Evolutionary conservation across 2,329 filamentous ascomycete species (phyloP).

Genomic region (Ophiostoma triangulosporum): DNA sequence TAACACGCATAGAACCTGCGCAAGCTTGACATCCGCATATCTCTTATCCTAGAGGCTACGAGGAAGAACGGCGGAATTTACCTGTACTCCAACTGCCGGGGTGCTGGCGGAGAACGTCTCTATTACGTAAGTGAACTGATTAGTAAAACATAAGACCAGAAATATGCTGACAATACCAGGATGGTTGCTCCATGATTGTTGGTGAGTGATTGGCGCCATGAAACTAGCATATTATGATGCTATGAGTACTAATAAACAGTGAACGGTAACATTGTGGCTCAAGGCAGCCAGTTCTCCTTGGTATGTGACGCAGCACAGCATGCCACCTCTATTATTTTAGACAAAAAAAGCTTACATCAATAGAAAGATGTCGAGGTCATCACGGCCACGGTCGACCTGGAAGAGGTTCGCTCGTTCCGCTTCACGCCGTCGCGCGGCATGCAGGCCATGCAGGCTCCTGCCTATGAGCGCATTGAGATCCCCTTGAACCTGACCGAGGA

Average conservation of each 20-base stretch:
- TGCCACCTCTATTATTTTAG: no score
- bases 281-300: conserved; percentile 46
- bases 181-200: conserved; percentile 50
- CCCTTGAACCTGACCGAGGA: conserved; percentile 21
- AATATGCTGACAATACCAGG: conserved; percentile 16
- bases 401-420: conserved; percentile 53
- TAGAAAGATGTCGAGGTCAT: conserved; percentile 52
- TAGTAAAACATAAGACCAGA: no score
- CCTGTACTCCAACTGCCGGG: conserved; percentile 42
- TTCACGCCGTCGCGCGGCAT: conserved; percentile 41
- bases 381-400: conserved; percentile 53
- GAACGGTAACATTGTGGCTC: conserved; percentile 49
- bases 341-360: no score
- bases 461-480: conserved; percentile 32
- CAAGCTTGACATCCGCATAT: conserved; percentile 51
- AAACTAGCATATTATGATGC: no score
- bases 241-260: conserved; percentile 17
- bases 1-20: conserved; percentile 21
- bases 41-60: conserved; percentile 54
- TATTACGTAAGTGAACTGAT: conserved; percentile 35
- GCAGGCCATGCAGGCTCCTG: conserved; percentile 37
- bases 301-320: not conserved
- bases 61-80: conserved; percentile 29
- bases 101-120: conserved; percentile 35
- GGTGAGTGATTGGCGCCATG: no score